These are phyloP conservation scores for Ammopiptanthus mongolicus DNA, from an alignment of 306 rosid species.

Conservation along the genomic window DNA sequence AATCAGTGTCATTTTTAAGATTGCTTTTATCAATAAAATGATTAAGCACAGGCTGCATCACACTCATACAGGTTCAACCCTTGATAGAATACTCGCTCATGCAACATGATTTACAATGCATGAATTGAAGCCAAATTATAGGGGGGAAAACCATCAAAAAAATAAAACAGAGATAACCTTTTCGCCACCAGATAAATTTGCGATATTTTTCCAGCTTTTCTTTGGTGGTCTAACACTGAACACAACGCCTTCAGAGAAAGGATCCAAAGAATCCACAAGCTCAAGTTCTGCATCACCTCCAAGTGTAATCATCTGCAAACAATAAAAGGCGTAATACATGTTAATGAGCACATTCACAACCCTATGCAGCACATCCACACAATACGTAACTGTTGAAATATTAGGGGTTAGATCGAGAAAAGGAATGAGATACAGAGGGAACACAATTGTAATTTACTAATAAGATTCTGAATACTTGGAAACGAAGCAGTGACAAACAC, in stretches of 20 bases:
- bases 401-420: background rate
- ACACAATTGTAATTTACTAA: background rate
- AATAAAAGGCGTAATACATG: background rate
- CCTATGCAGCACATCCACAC: background rate
- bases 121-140: background rate
- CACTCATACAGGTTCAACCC: background rate
- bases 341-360: background rate
- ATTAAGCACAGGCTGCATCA: background rate
- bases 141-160: background rate
- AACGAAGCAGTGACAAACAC: background rate
- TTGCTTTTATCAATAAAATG: background rate
- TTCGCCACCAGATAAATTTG: conserved; percentile 97
- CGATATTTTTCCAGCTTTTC: conserved; percentile 99
- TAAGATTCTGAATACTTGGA: background rate
- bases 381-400: background rate
- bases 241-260: conserved; percentile 97
- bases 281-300: conserved; percentile 99
- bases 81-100: background rate
- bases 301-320: conserved; percentile 84
- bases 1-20: background rate
- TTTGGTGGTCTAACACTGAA: conserved; percentile 97
- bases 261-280: conserved; percentile 95
- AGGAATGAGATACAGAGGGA: background rate
- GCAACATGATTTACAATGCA: background rate
- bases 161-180: conserved; percentile 46